Base-by-base conservation (phyloP, 2,329 filamentous ascomycete species). In the Tolypocladium guangdongense region DNA sequence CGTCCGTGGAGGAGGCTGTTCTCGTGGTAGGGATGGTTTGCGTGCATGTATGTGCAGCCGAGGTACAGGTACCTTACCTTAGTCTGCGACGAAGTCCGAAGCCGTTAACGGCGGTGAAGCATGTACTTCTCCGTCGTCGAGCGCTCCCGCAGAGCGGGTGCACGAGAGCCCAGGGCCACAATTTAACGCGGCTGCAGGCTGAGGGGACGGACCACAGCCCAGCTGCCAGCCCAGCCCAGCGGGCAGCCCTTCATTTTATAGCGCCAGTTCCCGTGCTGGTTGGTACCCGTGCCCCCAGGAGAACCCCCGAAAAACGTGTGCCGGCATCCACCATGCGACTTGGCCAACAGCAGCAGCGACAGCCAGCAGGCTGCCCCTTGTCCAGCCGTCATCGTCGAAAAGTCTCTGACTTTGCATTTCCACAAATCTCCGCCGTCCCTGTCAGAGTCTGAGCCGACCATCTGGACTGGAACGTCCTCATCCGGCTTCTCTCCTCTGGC, bases 301-400 rank as follows among this genome's bases (percentile, higher is more conserved):
- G 30, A 27, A 16, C 8, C 43, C 30, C 49, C 36, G 60, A 59
- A 63, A 64, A 64, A 63, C 60, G 62, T 60, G 63, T 64, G 63
- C 62, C 64, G 62, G 63, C 62, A 60, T 64, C 62, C 43, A 46
- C 43, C 8, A 24, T 39, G n/a, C 36, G 24, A 35, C 18, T 45
- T 39, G 27, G 39, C 27, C 38, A 51, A 38, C 50, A 35, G 49
- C 49, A 32, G 39, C 49, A 20, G 32, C 49, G 43, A 46, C 43
- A 32, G 43, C 43, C 24, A 64, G 14, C 49, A 32, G 43, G 37
- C 37, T 51, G 24, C 49, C 49, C 62, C 52, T 60, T 59, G 61
- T 60, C 56, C 54, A 39, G 35, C 37, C 50, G 33, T 43, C 38
- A 33, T 30, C 49, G 38, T 24, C 47, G 20, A 49, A 36, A 49